phyloP scores from a whole-genome alignment of 495 filamentous ascomycete genomes.

The Neurospora intermedia region DNA sequence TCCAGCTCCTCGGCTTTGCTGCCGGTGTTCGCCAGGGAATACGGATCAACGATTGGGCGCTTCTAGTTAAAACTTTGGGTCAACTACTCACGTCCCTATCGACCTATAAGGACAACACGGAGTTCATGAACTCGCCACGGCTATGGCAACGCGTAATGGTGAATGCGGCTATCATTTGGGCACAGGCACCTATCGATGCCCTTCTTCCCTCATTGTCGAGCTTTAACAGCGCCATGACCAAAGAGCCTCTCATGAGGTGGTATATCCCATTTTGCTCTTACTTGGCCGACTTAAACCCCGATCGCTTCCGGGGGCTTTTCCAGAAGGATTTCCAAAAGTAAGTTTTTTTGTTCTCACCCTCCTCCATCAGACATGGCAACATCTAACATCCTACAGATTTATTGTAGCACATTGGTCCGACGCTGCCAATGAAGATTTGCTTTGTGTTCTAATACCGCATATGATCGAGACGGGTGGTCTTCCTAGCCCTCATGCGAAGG shows the following conservation, averaged over 20 bases:
- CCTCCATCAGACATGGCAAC: neutral
- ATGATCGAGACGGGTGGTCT: slow-evolving; percentile 48
- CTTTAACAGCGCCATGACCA: slow-evolving; percentile 53
- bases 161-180: slow-evolving; percentile 57
- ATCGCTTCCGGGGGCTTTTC: slow-evolving; percentile 67
- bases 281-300: slow-evolving; percentile 57
- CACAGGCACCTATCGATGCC: slow-evolving; percentile 69
- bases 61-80: slow-evolving; percentile 46
- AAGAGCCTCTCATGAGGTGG: slow-evolving; percentile 48
- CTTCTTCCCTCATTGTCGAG: slow-evolving; percentile 56
- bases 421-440: slow-evolving; percentile 48
- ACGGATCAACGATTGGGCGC: slow-evolving; percentile 62
- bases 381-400: slow-evolving; percentile 43
- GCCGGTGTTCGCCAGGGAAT: slow-evolving; percentile 66
- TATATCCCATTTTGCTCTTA: slow-evolving; percentile 81
- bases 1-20: slow-evolving; percentile 54
- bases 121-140: slow-evolving; percentile 31
- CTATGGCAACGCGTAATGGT: slow-evolving; percentile 47
- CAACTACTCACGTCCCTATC: slow-evolving; percentile 40
- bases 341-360: neutral
- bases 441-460: slow-evolving; percentile 59
- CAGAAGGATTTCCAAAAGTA: slow-evolving; percentile 73
- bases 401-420: slow-evolving; percentile 60
- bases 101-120: slow-evolving; percentile 20
- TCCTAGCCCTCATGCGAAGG: slow-evolving; percentile 35